Evolutionary conservation across 1,284 basidiomycete genomes (phyloP), one percentile per base, ranked within the genome.

Genomic region (Pascua guehoae): DNA sequence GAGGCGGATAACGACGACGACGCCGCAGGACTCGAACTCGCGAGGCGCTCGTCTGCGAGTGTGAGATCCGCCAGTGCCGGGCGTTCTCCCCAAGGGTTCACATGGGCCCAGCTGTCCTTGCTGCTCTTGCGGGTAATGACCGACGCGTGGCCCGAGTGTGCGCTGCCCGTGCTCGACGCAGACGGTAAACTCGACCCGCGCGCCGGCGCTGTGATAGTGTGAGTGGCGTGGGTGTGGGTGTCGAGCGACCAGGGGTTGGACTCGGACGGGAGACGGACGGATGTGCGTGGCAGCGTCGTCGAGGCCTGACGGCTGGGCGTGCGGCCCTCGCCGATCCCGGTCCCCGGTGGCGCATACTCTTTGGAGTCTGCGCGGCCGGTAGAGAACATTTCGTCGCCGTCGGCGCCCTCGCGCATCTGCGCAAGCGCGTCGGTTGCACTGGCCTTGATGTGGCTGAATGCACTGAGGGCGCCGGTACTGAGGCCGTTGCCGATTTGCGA

Each of bases 381-480:
- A 32, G 24, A 7, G 24, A 32, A 36, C 51, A 44, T 43, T 46
- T 61, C 44, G 42, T 60, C 59, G 16, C 65, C 64, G 8, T 53
- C 64, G n/a, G 64, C 65, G 32, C 38, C 63, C 46, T 71, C 72
- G 48, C 61, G 61, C 8, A 73, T 51, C 56, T 71, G 70, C 41
- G 60, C 52, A n/a, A 72, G 59, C 7, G 73, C 74, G 41, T 76
- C 76, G 11, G 66, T 52, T 2, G 70, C 69, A 15, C 73, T 68
- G 15, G 63, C 66, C 47, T 68, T 67, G 55, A 77, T 65, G 50
- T 73, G 64, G 51, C 64, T 63, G 15, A 78, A 58, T 5, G 68
- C 76, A 12, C 54, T 71, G 32, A 74, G 61, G 0, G 77, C 77
- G 5, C 73, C 71, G 2, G 68, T 66, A 12, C 70, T 70, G 37